Evolutionary conservation across 495 filamentous ascomycete species (phyloP).

Genomic region (Bryoglossum gracile): DNA sequence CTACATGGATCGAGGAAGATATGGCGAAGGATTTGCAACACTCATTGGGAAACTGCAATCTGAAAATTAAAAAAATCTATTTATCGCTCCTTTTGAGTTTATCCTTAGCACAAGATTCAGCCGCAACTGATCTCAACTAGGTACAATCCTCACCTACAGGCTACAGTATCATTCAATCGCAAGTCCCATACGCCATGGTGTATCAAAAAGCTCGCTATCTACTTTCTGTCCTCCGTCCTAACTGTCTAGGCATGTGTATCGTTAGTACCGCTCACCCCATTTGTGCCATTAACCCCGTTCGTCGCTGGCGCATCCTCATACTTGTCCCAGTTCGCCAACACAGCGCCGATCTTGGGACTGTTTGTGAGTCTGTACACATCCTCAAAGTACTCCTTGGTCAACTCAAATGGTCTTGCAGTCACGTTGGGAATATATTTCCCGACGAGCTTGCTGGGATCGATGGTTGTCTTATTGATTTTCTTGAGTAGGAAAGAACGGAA

Average conservation of each 20-base stretch:
- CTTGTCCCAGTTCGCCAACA: slow-evolving; percentile 78
- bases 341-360: slow-evolving; percentile 80
- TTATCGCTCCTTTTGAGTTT: background rate
- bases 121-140: too few species aligned
- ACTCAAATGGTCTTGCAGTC: slow-evolving; percentile 87
- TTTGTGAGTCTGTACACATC: slow-evolving; percentile 93
- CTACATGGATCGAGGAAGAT: too few species aligned
- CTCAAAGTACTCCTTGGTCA: slow-evolving; percentile 98
- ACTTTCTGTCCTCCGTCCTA: background rate
- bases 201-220: background rate
- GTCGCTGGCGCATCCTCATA: slow-evolving; percentile 40
- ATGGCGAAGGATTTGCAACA: too few species aligned
- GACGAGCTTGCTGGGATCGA: slow-evolving; percentile 90
- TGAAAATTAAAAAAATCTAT: background rate
- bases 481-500: slow-evolving; percentile 96
- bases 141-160: too few species aligned
- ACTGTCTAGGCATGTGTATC: slow-evolving; percentile 4
- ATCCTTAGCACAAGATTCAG: too few species aligned
- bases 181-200: background rate
- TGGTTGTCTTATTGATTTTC: slow-evolving; percentile 98
- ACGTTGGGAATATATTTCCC: slow-evolving; percentile 99
- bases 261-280: background rate
- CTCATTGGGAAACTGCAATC: too few species aligned
- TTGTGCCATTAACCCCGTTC: slow-evolving; percentile 24
- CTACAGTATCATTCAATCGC: background rate